Evolutionary conservation across 129 eudicot genomes (phyloP).

Genomic region (Pulicaria dysenterica): DNA sequence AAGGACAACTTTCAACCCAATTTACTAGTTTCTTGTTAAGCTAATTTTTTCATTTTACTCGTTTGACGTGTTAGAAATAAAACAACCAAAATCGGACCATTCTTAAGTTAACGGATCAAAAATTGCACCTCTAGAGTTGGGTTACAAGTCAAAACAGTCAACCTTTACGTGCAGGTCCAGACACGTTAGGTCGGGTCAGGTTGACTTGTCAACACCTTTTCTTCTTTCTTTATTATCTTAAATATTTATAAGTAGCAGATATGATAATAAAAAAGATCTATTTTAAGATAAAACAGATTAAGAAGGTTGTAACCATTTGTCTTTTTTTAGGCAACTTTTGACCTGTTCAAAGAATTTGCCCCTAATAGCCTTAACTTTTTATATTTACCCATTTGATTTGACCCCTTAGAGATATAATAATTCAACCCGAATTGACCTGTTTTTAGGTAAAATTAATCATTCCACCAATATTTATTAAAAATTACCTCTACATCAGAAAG

Average conservation of each 20-base stretch:
- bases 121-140: background rate
- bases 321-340: background rate
- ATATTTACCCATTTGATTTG: background rate
- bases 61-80: background rate
- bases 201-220: background rate
- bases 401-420: too few species aligned
- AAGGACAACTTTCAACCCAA: background rate
- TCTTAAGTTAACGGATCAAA: background rate
- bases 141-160: background rate
- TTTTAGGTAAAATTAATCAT: background rate
- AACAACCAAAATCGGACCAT: background rate
- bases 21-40: background rate
- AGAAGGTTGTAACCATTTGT: background rate
- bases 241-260: background rate
- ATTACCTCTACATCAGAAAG: slow-evolving; percentile 83
- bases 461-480: background rate
- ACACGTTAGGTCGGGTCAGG: too few species aligned
- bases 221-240: background rate
- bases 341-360: background rate
- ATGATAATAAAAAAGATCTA: background rate
- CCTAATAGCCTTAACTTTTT: background rate
- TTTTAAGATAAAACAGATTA: background rate
- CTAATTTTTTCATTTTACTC: background rate
- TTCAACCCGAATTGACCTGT: background rate
- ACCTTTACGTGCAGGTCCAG: background rate